Base-by-base conservation (phyloP, 1,284 basidiomycete species). In the Trametes hirsuta region DNA sequence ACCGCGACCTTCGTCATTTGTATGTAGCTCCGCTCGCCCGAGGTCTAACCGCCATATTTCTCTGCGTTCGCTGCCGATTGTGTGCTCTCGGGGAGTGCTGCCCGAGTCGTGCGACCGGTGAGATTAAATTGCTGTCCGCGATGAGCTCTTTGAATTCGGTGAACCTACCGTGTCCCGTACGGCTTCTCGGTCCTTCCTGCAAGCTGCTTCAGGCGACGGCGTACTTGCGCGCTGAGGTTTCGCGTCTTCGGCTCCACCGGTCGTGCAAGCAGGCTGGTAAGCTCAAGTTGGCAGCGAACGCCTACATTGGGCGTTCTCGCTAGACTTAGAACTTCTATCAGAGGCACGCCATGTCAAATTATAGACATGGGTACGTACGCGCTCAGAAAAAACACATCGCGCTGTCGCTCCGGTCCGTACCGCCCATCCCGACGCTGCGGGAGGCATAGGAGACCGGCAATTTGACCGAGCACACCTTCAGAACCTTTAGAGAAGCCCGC, bases 271-370 rank as follows among this genome's bases (percentile, higher is more conserved):
- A 36, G 46, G 34, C 15, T 9, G 42, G 35, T 42, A 42, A 41
- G 40, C 30, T 6, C 25, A 18, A 25, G 18, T 34, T 14, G 25
- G 50, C 35, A 45, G 34, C 24, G 22, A 22, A 46, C 30, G 30
- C 53, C 47, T 47, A 36, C 25, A 25, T 24, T 34, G 21, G 34
- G 21, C 9, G 30, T 35, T 22, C 39, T 46, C 35, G 53, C 45
- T 37, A 24, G 53, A 54, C 53, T 30, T 54, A 54, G 44, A 40
- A 25, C 53, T 55, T 55, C 53, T 37, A 55, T 55, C 53, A 48
- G 37, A 24, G 39, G 24, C 36, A 47, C 40, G 41, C 14, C 37
- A 22, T 24, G 44, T 18, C 47, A 42, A 47, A 48, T 15, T 54
- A 42, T 53, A 55, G 53, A 47, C 46, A 42, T 15, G 21, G 37